Evolutionary conservation across 139 green algal genomes (phyloP).

Genomic region (Deuterostichococcus epilithicus): DNA sequence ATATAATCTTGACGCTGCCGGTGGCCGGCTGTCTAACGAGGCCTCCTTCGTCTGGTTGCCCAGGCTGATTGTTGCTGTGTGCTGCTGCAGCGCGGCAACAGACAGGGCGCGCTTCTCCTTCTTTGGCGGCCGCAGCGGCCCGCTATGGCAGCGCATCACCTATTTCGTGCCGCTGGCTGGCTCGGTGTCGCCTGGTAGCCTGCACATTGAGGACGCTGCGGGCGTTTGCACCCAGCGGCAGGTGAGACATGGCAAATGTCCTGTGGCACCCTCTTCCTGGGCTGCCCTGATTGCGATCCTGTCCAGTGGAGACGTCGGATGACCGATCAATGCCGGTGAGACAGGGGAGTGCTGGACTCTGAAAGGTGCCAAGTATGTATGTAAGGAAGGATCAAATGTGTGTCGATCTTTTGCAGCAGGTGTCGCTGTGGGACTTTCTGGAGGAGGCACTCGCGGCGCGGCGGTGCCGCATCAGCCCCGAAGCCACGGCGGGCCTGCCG

Average conservation of each 20-base stretch:
- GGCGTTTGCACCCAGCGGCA: not conserved
- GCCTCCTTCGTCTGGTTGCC: too few species aligned
- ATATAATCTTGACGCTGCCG: not conserved
- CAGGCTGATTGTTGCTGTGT: not conserved
- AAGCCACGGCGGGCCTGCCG: slow-evolving; percentile 51
- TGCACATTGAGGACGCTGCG: not conserved
- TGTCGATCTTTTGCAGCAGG: too few species aligned
- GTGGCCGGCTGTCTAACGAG: not conserved
- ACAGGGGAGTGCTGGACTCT: too few species aligned
- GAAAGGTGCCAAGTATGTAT: too few species aligned
- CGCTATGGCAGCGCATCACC: slow-evolving; percentile 70
- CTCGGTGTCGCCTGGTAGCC: not conserved
- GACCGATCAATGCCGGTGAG: too few species aligned
- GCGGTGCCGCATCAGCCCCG: not conserved
- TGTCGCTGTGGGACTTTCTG: not conserved
- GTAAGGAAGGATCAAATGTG: too few species aligned
- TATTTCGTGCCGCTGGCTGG: slow-evolving; percentile 52
- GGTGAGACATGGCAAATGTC: not conserved
- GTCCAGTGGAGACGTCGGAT: too few species aligned
- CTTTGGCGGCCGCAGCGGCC: slow-evolving; percentile 80
- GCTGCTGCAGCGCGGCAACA: slow-evolving; percentile 38
- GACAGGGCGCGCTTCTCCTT: slow-evolving; percentile 88
- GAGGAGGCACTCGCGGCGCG: not conserved
- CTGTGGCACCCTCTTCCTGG: slow-evolving; percentile 23
- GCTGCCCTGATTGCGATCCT: slow-evolving; percentile 44